These are phyloP conservation scores for Dipteronia dyeriana DNA, from an alignment of 345 rosid genomes.

Conservation along the genomic window DNA sequence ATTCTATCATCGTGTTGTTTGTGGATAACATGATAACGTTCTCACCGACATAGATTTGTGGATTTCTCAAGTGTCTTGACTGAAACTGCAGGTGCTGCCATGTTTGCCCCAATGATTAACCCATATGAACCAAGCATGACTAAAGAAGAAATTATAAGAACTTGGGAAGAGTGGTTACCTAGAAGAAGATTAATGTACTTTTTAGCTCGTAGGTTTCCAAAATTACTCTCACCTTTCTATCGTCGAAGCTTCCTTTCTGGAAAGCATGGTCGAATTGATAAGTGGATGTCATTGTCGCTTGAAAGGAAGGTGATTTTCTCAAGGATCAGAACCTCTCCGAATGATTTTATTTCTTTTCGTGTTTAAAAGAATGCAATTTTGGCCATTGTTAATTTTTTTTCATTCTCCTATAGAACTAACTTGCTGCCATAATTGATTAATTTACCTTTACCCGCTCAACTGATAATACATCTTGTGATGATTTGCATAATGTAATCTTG, in stretches of 20 bases:
- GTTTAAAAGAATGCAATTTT: neutral
- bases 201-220: slow-evolving; percentile 72
- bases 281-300: slow-evolving; percentile 73
- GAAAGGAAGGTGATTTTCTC: slow-evolving; percentile 57
- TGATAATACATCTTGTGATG: neutral
- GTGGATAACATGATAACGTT: neutral
- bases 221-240: slow-evolving; percentile 59
- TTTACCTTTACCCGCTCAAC: neutral
- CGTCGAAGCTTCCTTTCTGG: slow-evolving; percentile 77
- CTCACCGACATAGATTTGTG: neutral
- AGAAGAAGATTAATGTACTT: slow-evolving; percentile 67
- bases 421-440: neutral
- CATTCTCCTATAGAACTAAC: neutral
- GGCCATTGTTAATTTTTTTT: neutral
- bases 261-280: slow-evolving; percentile 62
- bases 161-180: slow-evolving; percentile 66
- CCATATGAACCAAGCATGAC: slow-evolving; percentile 84
- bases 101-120: slow-evolving; percentile 74
- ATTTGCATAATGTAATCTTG: slow-evolving; percentile 17
- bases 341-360: slow-evolving; percentile 17
- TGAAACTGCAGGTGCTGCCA: slow-evolving; percentile 69
- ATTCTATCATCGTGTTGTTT: neutral
- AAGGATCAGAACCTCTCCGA: neutral
- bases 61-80: slow-evolving; percentile 7
- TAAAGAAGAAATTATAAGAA: slow-evolving; percentile 68